Percentiles rank a stretch among this genome's conserved stretches.
phyloP scores from a whole-genome alignment of 2,329 filamentous ascomycete genomes.

The Alternaria viburni region DNA sequence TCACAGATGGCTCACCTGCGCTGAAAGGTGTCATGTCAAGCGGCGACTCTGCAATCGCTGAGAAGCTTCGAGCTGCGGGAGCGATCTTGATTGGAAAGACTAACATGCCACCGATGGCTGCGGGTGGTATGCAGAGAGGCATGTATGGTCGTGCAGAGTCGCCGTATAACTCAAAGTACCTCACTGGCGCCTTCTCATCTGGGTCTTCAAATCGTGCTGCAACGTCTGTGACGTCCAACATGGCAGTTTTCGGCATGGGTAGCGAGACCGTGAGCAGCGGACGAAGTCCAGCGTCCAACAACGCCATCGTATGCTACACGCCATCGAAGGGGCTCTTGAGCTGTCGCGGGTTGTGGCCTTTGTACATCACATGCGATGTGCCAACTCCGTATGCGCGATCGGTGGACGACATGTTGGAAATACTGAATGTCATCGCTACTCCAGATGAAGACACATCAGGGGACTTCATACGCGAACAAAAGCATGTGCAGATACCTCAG shows the following conservation, averaged over 20 bases:
- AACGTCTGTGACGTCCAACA: conserved; percentile 57
- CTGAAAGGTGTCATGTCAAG: conserved; percentile 58
- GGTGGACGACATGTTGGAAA: conserved; percentile 56
- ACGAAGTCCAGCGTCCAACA: conserved; percentile 63
- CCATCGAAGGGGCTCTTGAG: conserved; percentile 61
- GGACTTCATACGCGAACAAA: conserved; percentile 64
- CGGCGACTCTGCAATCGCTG: conserved; percentile 60
- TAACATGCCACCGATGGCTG: conserved; percentile 67
- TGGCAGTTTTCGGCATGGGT: conserved; percentile 62
- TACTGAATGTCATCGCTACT: conserved; percentile 57
- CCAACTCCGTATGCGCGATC: conserved; percentile 61
- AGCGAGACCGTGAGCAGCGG: conserved; percentile 65
- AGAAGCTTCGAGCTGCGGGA: conserved; percentile 56
- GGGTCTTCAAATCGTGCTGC: conserved; percentile 65
- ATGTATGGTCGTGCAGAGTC: conserved; percentile 63
- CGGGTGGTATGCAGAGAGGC: conserved; percentile 64
- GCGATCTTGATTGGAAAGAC: conserved; percentile 62
- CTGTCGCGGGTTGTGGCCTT: conserved; percentile 60
- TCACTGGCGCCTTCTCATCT: conserved; percentile 62
- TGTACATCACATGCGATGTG: conserved; percentile 64
- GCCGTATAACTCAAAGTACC: conserved; percentile 61
- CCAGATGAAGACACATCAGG: conserved; percentile 52
- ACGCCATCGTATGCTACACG: conserved; percentile 62
- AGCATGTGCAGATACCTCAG: conserved; percentile 51
- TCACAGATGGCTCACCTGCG: conserved; percentile 62